phyloP scores from a whole-genome alignment of 2,329 filamentous ascomycete species.

The Hypoxylon sp. region DNA sequence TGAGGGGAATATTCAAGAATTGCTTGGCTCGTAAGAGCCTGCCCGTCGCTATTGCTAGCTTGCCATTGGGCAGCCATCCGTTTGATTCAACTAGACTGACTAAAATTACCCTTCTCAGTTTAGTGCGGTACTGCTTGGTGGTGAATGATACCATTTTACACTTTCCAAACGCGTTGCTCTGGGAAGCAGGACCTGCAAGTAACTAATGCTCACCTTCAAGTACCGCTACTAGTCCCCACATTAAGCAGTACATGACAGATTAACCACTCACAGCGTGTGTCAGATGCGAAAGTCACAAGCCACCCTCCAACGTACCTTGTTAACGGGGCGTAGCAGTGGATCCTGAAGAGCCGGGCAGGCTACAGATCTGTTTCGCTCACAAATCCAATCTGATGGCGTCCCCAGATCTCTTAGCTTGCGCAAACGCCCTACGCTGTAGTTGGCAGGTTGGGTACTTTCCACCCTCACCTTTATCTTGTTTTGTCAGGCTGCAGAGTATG shows the following conservation, averaged over 20 bases:
- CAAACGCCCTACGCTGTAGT: not conserved
- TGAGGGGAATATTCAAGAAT: conserved; percentile 19
- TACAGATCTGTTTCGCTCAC: conserved; percentile 36
- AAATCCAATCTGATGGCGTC: conserved; percentile 39
- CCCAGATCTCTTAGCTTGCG: conserved; percentile 34
- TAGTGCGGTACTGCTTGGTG: too few species aligned
- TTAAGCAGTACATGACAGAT: conserved; percentile 39
- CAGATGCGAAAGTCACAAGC: conserved; percentile 50
- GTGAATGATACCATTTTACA: conserved; percentile 14
- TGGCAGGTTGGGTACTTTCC: not conserved
- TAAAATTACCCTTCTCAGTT: conserved; percentile 11
- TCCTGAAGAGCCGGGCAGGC: conserved; percentile 10
- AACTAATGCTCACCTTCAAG: conserved; percentile 28
- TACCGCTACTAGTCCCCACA: conserved; percentile 44
- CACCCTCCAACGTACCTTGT: conserved; percentile 29
- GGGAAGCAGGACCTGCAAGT: conserved; percentile 35
- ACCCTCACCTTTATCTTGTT: not conserved
- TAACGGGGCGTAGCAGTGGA: conserved; percentile 21
- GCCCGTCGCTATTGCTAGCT: conserved; percentile 2
- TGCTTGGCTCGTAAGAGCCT: not conserved
- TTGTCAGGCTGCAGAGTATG: not conserved
- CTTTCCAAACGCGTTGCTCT: conserved; percentile 4
- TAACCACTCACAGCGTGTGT: conserved; percentile 47
- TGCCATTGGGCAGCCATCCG: conserved; percentile 5
- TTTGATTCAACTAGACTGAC: conserved; percentile 4